Evolutionary conservation across 345 rosid genomes (phyloP).

Genomic region (Arabis hirsuta): DNA sequence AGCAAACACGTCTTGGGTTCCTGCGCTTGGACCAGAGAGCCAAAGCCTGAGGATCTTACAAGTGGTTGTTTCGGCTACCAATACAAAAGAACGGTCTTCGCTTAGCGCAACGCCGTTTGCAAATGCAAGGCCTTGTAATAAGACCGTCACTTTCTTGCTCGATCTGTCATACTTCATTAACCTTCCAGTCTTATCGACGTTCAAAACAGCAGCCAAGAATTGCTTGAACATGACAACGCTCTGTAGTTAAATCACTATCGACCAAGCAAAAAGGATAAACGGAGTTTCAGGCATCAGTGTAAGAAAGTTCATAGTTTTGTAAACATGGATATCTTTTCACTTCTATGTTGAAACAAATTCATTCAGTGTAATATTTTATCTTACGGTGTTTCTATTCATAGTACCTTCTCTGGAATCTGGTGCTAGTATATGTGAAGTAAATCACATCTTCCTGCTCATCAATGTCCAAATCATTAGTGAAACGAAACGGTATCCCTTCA

Average conservation of each 20-base stretch:
- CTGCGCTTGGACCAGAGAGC: slow-evolving; percentile 54
- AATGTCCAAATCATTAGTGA: slow-evolving; percentile 78
- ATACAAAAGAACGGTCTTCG: slow-evolving; percentile 60
- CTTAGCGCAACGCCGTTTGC: slow-evolving; percentile 80
- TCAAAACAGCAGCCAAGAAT: slow-evolving; percentile 53
- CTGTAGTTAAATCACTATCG: slow-evolving; percentile 5
- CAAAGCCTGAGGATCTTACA: slow-evolving; percentile 53
- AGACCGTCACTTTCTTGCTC: slow-evolving; percentile 59
- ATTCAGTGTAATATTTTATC: no score
- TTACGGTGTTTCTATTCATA: background rate
- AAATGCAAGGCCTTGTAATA: slow-evolving; percentile 59
- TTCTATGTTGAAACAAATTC: background rate
- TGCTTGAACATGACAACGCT: slow-evolving; percentile 48
- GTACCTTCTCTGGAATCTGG: slow-evolving; percentile 68
- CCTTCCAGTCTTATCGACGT: slow-evolving; percentile 65
- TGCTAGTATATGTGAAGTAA: slow-evolving; percentile 76
- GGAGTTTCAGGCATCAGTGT: background rate
- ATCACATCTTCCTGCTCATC: slow-evolving; percentile 59
- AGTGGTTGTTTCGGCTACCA: slow-evolving; percentile 58
- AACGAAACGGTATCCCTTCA: slow-evolving; percentile 59
- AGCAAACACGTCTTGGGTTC: slow-evolving; percentile 52
- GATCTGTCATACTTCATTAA: slow-evolving; percentile 62
- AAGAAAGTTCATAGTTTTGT: background rate
- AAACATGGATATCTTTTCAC: slow-evolving; percentile 7
- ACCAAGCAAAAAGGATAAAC: background rate